phyloP scores from a whole-genome alignment of 2,329 filamentous ascomycete genomes.

The Aureobasidium mangrovei region DNA sequence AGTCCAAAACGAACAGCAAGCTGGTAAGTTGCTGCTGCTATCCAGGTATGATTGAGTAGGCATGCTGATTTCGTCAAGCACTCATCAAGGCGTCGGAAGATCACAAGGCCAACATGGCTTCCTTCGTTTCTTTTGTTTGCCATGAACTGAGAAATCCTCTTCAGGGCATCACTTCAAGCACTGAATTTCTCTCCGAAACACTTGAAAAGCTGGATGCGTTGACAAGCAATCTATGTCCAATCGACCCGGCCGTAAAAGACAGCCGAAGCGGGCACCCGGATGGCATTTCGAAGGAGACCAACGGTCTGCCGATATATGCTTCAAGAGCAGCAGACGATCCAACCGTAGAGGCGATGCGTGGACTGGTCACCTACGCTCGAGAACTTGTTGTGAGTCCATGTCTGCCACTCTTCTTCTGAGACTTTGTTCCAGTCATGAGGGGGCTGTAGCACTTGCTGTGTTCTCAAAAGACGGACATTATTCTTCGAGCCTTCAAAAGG shows the following conservation, averaged over 20 bases:
- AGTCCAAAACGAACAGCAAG: slow-evolving; percentile 14
- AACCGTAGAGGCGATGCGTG: neutral
- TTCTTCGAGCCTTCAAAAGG: no score
- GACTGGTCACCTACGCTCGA: slow-evolving; percentile 5
- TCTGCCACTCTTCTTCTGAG: no score
- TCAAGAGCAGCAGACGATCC: neutral
- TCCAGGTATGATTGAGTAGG: neutral
- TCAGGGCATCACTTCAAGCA: slow-evolving; percentile 8
- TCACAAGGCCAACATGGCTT: slow-evolving; percentile 14
- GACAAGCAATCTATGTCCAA: neutral
- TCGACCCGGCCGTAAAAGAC: neutral
- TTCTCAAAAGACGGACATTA: no score
- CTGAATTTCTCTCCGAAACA: slow-evolving; percentile 10
- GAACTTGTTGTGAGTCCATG: slow-evolving; percentile 6
- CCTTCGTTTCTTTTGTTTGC: slow-evolving; percentile 15
- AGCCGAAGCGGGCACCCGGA: neutral
- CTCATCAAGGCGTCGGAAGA: slow-evolving; percentile 13
- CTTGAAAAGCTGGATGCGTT: slow-evolving; percentile 7
- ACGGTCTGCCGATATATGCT: neutral
- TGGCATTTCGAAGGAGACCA: neutral
- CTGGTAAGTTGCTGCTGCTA: neutral
- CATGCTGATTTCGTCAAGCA: neutral
- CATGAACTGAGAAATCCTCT: slow-evolving; percentile 14
- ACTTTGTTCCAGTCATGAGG: neutral
- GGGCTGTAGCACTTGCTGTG: no score